These are phyloP conservation scores for Tetrahymena thermophila DNA, from an alignment of 73 alveolate genomes.

Conservation along the genomic window DNA sequence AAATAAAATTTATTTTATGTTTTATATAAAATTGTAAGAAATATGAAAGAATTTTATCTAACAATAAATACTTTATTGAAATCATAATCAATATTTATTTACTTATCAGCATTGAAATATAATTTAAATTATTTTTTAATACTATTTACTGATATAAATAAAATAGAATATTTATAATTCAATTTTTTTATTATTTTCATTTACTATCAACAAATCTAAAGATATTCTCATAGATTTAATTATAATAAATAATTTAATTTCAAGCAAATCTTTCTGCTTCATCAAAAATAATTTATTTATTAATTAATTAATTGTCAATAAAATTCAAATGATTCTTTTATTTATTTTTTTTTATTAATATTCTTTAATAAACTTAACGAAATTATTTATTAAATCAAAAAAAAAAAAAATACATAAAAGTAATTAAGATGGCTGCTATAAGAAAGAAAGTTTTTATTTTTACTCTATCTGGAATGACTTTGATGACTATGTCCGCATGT, in stretches of 20 bases:
- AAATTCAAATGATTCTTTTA: background rate
- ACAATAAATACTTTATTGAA: too few relatives aligned
- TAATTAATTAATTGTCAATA: background rate
- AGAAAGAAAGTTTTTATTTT: background rate
- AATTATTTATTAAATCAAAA: too few relatives aligned
- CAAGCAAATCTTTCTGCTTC: background rate
- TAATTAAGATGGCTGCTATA: background rate
- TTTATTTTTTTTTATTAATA: too few relatives aligned
- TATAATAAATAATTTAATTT: too few relatives aligned
- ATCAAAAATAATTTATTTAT: background rate
- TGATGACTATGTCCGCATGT: slow-evolving; percentile 29
- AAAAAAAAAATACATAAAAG: background rate
- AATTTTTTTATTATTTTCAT: too few relatives aligned
- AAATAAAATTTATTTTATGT: background rate
- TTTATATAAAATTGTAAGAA: too few relatives aligned
- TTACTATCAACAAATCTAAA: background rate
- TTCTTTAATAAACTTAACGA: background rate
- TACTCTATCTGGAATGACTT: background rate
- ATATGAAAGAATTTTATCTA: too few relatives aligned
- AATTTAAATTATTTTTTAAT: too few relatives aligned
- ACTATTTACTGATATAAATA: too few relatives aligned
- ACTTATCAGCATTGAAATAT: too few relatives aligned
- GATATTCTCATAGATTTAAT: background rate
- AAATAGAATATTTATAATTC: too few relatives aligned
- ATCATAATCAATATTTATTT: too few relatives aligned